phyloP scores from a whole-genome alignment of 305 asterid genomes.

The Fraxinus dipetala region DNA sequence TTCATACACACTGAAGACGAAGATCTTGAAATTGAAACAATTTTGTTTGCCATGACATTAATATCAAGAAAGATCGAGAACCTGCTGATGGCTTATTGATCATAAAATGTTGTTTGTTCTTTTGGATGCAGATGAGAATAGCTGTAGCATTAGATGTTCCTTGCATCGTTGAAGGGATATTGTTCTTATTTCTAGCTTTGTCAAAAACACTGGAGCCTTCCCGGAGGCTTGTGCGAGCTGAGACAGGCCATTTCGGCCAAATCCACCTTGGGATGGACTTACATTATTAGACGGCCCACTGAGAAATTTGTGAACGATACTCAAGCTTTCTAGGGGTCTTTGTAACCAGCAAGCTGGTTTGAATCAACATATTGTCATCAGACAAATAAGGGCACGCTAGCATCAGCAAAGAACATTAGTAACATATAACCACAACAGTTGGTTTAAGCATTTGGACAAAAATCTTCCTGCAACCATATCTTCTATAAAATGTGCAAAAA shows the following conservation, averaged over 20 bases:
- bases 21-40: conserved; percentile 37
- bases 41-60: conserved; percentile 73
- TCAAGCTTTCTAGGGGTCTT: not conserved
- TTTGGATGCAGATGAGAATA: conserved; percentile 13
- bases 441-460: not conserved
- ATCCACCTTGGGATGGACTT: not conserved
- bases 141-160: not conserved
- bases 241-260: not conserved
- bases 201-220: not conserved
- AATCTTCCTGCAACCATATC: not conserved
- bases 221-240: not conserved
- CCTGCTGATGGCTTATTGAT: conserved; percentile 64
- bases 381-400: not conserved
- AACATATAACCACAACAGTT: not conserved
- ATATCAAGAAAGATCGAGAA: conserved; percentile 73
- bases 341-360: not conserved
- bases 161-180: not conserved
- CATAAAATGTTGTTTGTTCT: not conserved
- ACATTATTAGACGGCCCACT: not conserved
- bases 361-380: not conserved
- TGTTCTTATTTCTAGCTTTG: not conserved
- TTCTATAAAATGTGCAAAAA: not conserved
- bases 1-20: not conserved
- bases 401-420: not conserved
- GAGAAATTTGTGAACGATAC: not conserved